Conservation (phyloP, 2,329 filamentous ascomycete species). For the Sporothrix euskadiensis region DNA sequence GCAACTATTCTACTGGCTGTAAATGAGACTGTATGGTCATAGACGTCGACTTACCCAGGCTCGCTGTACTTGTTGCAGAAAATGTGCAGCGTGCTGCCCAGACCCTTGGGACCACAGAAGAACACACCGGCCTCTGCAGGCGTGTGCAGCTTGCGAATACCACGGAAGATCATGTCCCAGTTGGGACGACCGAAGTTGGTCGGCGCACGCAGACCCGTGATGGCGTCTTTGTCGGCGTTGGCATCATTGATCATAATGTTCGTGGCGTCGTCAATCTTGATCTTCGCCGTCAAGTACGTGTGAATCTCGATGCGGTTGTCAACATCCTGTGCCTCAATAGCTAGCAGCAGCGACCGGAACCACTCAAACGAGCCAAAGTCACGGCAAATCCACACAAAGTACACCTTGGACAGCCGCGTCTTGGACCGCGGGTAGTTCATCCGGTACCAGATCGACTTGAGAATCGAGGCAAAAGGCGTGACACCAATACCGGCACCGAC, state of each 20-base stretch:
- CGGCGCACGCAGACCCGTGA: conserved; percentile 76
- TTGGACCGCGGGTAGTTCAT: conserved; percentile 85
- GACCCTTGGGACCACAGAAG: conserved; percentile 80
- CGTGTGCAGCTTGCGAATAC: conserved; percentile 74
- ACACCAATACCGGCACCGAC: conserved; percentile 82
- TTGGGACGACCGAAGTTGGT: conserved; percentile 86
- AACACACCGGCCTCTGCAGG: conserved; percentile 76
- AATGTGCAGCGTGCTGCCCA: conserved; percentile 74
- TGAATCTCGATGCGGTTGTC: conserved; percentile 86
- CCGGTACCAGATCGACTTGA: conserved; percentile 91
- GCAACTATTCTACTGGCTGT: neutral
- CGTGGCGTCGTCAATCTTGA: conserved; percentile 80
- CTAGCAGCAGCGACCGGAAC: conserved; percentile 80
- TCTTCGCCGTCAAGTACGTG: conserved; percentile 83
- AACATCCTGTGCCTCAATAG: conserved; percentile 83
- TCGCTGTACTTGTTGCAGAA: conserved; percentile 89
- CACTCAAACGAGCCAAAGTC: conserved; percentile 88
- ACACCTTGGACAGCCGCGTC: conserved; percentile 79
- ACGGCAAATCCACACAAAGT: conserved; percentile 91
- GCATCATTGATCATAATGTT: conserved; percentile 94
- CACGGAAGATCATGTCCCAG: conserved; percentile 88
- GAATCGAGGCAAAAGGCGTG: conserved; percentile 81
- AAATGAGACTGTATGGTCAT: neutral
- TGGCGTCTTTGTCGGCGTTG: conserved; percentile 79
- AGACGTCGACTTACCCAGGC: conserved; percentile 61